phyloP scores from a whole-genome alignment of 257 asterid species.

The Galeopsis tetrahit region DNA sequence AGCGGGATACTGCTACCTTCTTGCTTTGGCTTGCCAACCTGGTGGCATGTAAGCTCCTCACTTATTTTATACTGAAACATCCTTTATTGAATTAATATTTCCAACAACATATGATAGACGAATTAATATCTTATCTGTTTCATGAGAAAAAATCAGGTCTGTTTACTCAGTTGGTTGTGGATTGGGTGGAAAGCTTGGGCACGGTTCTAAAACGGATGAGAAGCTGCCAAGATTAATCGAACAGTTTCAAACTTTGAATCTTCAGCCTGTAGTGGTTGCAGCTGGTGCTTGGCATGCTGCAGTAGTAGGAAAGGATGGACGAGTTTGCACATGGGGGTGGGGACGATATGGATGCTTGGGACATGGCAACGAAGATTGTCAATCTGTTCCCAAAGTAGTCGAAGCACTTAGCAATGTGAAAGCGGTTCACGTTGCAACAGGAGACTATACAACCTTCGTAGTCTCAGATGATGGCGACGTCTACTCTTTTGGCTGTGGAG shows the following conservation, averaged over 20 bases:
- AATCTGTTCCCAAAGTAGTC: constrained; percentile 88
- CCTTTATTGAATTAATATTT: background rate
- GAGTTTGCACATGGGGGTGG: constrained; percentile 99
- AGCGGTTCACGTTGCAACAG: constrained; percentile 93
- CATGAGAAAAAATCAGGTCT: constrained; percentile 53
- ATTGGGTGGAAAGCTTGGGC: constrained; percentile 98
- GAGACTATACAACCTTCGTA: constrained; percentile 93
- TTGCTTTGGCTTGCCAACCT: constrained; percentile 95
- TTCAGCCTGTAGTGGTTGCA: constrained; percentile 89
- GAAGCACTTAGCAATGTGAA: constrained; percentile 73
- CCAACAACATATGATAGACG: background rate
- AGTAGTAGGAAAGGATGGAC: constrained; percentile 92
- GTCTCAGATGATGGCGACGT: constrained; percentile 88
- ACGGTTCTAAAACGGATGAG: constrained; percentile 82
- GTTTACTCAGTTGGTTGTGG: constrained; percentile 99
- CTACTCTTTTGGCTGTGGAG: constrained; percentile 97
- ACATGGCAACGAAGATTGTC: constrained; percentile 95
- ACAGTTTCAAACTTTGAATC: constrained; percentile 70
- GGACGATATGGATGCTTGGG: constrained; percentile 99
- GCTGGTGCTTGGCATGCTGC: constrained; percentile 99
- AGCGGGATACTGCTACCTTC: constrained; percentile 99
- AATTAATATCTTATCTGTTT: background rate
- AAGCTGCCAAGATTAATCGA: constrained; percentile 88
- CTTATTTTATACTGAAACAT: constrained; percentile 18
- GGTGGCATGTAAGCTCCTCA: constrained; percentile 77